phyloP scores from a whole-genome alignment of 2,329 filamentous ascomycete species.

The Thermochaetoides dissita region DNA sequence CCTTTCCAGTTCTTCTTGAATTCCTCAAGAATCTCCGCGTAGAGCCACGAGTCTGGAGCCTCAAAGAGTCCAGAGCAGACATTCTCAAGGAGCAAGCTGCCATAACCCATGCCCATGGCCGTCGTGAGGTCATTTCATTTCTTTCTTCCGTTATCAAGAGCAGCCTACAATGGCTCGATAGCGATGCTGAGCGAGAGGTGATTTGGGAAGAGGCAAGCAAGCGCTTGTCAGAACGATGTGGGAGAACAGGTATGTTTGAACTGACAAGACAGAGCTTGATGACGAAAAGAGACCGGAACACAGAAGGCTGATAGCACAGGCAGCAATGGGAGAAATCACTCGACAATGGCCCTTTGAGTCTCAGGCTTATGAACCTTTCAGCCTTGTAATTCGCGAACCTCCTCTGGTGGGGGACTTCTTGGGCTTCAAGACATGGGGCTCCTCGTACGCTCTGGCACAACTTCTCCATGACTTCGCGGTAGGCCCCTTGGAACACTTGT shows the following conservation, averaged over 20 bases:
- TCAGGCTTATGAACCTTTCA: constrained; percentile 30
- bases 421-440: constrained; percentile 91
- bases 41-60: constrained; percentile 55
- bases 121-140: constrained; percentile 47
- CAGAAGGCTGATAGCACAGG: not conserved
- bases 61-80: constrained; percentile 27
- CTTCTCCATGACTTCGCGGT: constrained; percentile 42
- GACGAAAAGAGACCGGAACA: not conserved
- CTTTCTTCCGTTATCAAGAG: constrained; percentile 56
- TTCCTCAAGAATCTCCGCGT: constrained; percentile 54
- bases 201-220: constrained; percentile 70
- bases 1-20: constrained; percentile 46
- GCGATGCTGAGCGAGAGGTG: constrained; percentile 50
- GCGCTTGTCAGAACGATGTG: constrained; percentile 73
- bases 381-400: constrained; percentile 69
- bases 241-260: constrained; percentile 45
- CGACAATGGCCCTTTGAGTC: constrained; percentile 38
- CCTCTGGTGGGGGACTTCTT: constrained; percentile 76
- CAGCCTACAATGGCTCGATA: constrained; percentile 51
- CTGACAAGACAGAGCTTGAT: no score
- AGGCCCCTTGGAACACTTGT: constrained; percentile 31
- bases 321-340: constrained; percentile 42
- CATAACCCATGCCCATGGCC: constrained; percentile 17
- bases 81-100: constrained; percentile 25
- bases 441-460: constrained; percentile 70